A percentile compares a stretch with the other conserved stretches of the same genome.
Evolutionary conservation across 306 rosid species (phyloP).

Genomic region (Quercus glauca): DNA sequence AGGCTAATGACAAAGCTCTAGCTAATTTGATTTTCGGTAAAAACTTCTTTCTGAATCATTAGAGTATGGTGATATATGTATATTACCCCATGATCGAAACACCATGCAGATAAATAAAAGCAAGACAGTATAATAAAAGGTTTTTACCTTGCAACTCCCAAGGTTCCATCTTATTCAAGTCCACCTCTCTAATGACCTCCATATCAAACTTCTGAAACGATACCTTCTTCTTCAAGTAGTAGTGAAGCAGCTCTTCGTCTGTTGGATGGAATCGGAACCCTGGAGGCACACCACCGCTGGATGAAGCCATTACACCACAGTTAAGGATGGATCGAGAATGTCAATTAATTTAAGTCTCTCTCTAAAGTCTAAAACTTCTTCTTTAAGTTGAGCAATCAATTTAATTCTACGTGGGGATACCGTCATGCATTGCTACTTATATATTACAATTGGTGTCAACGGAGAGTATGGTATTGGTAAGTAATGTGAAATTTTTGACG

Average conservation of each 20-base stretch:
- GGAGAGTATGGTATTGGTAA: constrained; percentile 25
- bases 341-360: background rate
- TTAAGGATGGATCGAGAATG: background rate
- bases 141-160: constrained; percentile 93
- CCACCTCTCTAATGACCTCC: constrained; percentile 95
- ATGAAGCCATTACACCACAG: constrained; percentile 47
- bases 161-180: constrained; percentile 96
- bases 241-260: constrained; percentile 85
- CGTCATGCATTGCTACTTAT: constrained; percentile 29
- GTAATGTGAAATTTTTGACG: constrained; percentile 66
- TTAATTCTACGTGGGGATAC: constrained; percentile 24
- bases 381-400: background rate
- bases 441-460: constrained; percentile 53
- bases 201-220: constrained; percentile 87
- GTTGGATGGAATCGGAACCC: constrained; percentile 96
- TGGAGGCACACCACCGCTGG: constrained; percentile 90
- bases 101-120: background rate
- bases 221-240: constrained; percentile 87
- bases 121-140: background rate
- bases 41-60: no score
- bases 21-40: no score
- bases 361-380: background rate
- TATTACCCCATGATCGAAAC: no score
- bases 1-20: no score
- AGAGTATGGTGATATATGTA: no score